Conservation (phyloP, 2,329 filamentous ascomycete species). For the Zymoseptoria crescenta region DNA sequence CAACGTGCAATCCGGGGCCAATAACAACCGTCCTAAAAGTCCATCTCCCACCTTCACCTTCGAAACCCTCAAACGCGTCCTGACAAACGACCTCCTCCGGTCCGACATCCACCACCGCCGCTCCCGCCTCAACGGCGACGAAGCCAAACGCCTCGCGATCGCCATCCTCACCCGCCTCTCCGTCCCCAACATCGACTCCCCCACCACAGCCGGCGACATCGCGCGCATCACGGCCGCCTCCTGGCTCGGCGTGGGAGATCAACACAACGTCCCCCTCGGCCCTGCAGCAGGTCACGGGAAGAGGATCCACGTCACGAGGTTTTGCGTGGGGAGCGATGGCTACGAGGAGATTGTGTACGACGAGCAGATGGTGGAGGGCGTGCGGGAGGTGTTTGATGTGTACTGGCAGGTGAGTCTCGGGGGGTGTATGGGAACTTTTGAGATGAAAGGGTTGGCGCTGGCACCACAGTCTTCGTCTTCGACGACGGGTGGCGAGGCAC, state of each 20-base stretch:
- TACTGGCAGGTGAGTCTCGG: constrained; percentile 37
- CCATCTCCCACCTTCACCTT: constrained; percentile 25
- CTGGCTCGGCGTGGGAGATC: constrained; percentile 33
- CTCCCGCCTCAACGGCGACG: constrained; percentile 35
- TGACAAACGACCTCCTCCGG: constrained; percentile 41
- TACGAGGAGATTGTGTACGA: constrained; percentile 29
- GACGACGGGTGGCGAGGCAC: not conserved
- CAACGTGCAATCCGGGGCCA: not conserved
- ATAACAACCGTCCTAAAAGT: constrained; percentile 2
- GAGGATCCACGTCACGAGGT: constrained; percentile 36
- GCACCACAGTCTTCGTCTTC: not conserved
- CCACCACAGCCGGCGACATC: constrained; percentile 29
- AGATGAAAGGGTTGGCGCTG: constrained; percentile 33
- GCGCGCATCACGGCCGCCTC: constrained; percentile 35
- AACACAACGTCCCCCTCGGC: constrained; percentile 32
- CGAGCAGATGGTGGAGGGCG: constrained; percentile 33
- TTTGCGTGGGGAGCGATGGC: constrained; percentile 30
- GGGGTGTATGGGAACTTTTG: constrained; percentile 36
- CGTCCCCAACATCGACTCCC: constrained; percentile 28
- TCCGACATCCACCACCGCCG: constrained; percentile 35
- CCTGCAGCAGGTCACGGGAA: constrained; percentile 26
- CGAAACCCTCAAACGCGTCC: constrained; percentile 38
- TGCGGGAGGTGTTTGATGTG: constrained; percentile 40
- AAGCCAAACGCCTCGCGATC: constrained; percentile 41
- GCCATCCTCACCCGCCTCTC: constrained; percentile 35